Evolutionary conservation across 2,329 filamentous ascomycete genomes (phyloP).

Genomic region (Pleomassaria siparia): DNA sequence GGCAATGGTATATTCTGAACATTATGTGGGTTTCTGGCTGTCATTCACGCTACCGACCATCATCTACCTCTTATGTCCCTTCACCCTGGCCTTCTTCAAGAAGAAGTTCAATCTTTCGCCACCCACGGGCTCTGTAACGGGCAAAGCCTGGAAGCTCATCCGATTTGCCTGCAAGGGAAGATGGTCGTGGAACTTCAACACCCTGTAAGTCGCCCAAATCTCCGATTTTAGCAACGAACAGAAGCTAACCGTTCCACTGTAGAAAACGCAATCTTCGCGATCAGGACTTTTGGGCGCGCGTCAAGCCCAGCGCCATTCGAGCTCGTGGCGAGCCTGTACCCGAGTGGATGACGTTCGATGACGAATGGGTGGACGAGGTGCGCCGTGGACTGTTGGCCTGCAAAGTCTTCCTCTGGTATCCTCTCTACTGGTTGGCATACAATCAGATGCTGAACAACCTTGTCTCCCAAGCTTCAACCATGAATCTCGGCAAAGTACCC

Average conservation of each 20-base stretch:
- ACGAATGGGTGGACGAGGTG: conserved; percentile 77
- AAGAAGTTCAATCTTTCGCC: conserved; percentile 66
- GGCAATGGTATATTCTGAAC: conserved; percentile 42
- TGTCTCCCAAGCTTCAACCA: conserved; percentile 67
- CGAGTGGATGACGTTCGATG: conserved; percentile 76
- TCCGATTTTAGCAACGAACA: conserved; percentile 42
- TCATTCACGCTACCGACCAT: conserved; percentile 68
- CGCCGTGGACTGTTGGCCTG: conserved; percentile 57
- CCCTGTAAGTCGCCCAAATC: conserved; percentile 11
- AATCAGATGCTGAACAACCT: conserved; percentile 66
- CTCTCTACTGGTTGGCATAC: conserved; percentile 41
- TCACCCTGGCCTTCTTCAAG: conserved; percentile 62
- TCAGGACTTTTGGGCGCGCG: conserved; percentile 61
- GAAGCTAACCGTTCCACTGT: not conserved
- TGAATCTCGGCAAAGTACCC: conserved; percentile 69
- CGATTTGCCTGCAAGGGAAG: conserved; percentile 60
- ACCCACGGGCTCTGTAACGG: conserved; percentile 71
- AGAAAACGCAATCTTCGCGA: conserved; percentile 48
- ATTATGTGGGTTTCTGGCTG: conserved; percentile 69
- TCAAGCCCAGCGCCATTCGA: conserved; percentile 57
- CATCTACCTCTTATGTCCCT: conserved; percentile 61
- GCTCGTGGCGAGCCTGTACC: conserved; percentile 54
- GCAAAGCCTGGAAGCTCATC: conserved; percentile 66
- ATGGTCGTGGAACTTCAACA: conserved; percentile 61
- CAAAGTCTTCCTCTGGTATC: conserved; percentile 60